Evolutionary conservation across 2,329 filamentous ascomycete species (phyloP), one percentile per base, ranked within the genome.

Genomic region (Arthrinium phaeospermum): DNA sequence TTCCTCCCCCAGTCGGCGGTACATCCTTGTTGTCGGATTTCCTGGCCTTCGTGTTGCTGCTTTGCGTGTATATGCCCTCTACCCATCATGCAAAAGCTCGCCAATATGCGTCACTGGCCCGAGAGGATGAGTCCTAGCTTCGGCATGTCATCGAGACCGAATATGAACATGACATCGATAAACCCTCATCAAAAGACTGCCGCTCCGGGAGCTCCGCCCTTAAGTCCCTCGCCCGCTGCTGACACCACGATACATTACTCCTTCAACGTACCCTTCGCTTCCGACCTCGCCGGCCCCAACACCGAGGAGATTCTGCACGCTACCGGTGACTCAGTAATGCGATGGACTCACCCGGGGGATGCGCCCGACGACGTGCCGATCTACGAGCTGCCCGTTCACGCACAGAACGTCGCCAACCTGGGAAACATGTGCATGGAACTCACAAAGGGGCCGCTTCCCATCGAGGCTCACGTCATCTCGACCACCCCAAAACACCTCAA

Each of bases 191-290:
- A 87, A 77, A 91, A 91, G 82, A 85, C 87, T 74, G 82, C 85
- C 75, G 81, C 86, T 72, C 83, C 87, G 70, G 84, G 84, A 76
- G 84, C 86, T 73, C 85, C 89, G 72, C 86, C 90, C 75, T 85
- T 91, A 80, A 87, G 91, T 78, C 91, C 93, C 76, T 90, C 92
- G 72, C 91, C 92, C 75, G 87, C 92, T 75, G 89, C 92, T 80
- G 93, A 96, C 81, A 88, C 92, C 70, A 91, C 91, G 76, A 94
- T 98, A 83, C 94, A 97, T 83, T 92, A 98, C 82, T 96, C 94
- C 76, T 98, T 99, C 91, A 98, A 98, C 81, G 93, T 99, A 68
- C 96, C 96, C 74, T 98, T 98, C 84, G 92, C 95, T 77, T 97
- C 94, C 75, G 96, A 96, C 79, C 91, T 99, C 74, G 90, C 94